A percentile compares a stretch with the other conserved stretches of the same genome.
phyloP scores from a whole-genome alignment of 352 stramenopile genomes.

The Paralagenidium karlingii region DNA sequence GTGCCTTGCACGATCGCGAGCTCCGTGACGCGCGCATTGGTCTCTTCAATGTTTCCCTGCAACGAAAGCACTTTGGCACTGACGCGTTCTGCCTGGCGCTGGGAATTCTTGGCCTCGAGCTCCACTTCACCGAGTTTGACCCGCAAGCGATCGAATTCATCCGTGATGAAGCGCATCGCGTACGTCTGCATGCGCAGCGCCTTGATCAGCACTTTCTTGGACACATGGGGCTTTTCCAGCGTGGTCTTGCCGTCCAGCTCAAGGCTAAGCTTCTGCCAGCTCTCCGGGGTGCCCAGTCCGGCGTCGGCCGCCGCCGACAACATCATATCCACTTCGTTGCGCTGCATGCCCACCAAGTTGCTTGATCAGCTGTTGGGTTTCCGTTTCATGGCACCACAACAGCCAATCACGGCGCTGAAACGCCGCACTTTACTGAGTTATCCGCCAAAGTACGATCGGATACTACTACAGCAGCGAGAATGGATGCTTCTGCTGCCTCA shows the following conservation, averaged over 20 bases:
- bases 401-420: too few species aligned
- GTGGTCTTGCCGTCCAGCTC: slow-evolving; percentile 72
- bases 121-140: slow-evolving; percentile 70
- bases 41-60: slow-evolving; percentile 57
- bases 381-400: too few species aligned
- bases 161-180: slow-evolving; percentile 71
- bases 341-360: slow-evolving; percentile 62
- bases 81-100: slow-evolving; percentile 68
- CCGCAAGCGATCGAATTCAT: slow-evolving; percentile 71
- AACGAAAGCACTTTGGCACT: slow-evolving; percentile 68
- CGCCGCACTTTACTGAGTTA: too few species aligned
- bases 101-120: slow-evolving; percentile 51
- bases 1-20: slow-evolving; percentile 42
- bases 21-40: slow-evolving; percentile 46
- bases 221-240: slow-evolving; percentile 64
- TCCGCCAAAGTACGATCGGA: too few species aligned
- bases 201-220: slow-evolving; percentile 76
- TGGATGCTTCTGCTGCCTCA: too few species aligned
- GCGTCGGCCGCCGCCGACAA: slow-evolving; percentile 29
- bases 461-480: too few species aligned
- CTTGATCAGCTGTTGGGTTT: too few species aligned
- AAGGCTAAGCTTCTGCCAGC: slow-evolving; percentile 65
- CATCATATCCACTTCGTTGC: slow-evolving; percentile 67
- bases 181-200: slow-evolving; percentile 73
- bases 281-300: slow-evolving; percentile 56